Conservation (phyloP, 148 eudicot genomes). For the Pharnaceum exiguum region DNA sequence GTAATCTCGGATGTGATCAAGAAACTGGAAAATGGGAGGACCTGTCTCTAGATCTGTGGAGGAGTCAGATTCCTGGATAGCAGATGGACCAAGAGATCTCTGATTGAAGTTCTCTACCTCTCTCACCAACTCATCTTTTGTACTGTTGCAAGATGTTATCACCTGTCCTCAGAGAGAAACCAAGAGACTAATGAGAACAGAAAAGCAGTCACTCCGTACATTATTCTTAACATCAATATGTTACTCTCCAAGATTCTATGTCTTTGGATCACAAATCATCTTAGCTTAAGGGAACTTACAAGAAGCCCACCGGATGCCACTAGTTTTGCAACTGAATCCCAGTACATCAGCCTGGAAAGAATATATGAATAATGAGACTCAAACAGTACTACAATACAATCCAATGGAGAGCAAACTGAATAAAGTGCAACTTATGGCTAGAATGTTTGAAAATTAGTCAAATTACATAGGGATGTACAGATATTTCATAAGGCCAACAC, state of each 20-base stretch:
- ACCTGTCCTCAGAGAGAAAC: constrained; percentile 40
- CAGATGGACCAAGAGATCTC: constrained; percentile 31
- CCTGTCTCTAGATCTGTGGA: constrained; percentile 33
- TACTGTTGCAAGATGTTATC: constrained; percentile 87
- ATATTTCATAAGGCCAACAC: too few relatives aligned
- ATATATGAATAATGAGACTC: neutral
- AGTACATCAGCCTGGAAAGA: constrained; percentile 81
- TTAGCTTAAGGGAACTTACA: constrained; percentile 39
- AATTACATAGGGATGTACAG: too few relatives aligned
- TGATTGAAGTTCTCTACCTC: constrained; percentile 78
- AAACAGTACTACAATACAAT: neutral
- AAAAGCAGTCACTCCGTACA: neutral
- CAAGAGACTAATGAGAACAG: neutral
- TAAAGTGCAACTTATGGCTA: too few relatives aligned
- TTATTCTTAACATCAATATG: too few relatives aligned
- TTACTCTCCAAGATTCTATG: too few relatives aligned
- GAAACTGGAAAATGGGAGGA: constrained; percentile 50
- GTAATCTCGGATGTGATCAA: constrained; percentile 82
- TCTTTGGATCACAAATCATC: too few relatives aligned
- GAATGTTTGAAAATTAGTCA: too few relatives aligned
- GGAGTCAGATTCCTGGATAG: constrained; percentile 33
- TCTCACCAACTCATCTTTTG: constrained; percentile 88
- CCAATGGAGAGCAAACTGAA: neutral
- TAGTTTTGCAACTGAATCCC: constrained; percentile 80
- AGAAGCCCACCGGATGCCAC: constrained; percentile 88